Evolutionary conservation across 768 basidiomycete species (phyloP).

Genomic region (Lactarius akahatsu): DNA sequence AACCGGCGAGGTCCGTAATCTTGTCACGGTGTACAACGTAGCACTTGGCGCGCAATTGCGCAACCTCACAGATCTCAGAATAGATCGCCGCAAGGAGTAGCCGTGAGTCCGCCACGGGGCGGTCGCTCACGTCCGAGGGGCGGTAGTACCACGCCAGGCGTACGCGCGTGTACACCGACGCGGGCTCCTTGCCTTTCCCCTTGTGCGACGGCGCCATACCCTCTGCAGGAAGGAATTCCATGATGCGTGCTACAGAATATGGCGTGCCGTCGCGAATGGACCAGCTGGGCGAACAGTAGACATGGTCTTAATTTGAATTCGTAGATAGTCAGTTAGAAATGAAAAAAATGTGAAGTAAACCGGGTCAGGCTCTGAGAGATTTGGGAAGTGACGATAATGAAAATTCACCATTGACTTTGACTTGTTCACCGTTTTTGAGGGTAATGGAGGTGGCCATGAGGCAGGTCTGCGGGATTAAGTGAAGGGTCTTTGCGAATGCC

Average conservation of each 20-base stretch:
- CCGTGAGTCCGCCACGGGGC: constrained; percentile 86
- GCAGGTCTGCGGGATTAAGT: constrained; percentile 28
- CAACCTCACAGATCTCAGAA: constrained; percentile 93
- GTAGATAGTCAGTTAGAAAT: constrained; percentile 16
- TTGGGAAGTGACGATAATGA: constrained; percentile 25
- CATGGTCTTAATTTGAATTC: constrained; percentile 67
- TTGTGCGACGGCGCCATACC: constrained; percentile 50
- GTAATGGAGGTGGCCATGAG: constrained; percentile 49
- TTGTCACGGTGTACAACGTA: constrained; percentile 94
- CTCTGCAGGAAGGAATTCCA: constrained; percentile 90
- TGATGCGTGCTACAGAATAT: constrained; percentile 93
- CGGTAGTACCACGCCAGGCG: constrained; percentile 97
- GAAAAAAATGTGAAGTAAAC: constrained; percentile 18
- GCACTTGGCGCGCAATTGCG: constrained; percentile 90
- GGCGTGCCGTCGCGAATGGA: constrained; percentile 90
- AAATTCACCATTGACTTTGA: constrained; percentile 81
- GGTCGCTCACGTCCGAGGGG: constrained; percentile 92
- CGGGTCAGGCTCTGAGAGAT: constrained; percentile 35
- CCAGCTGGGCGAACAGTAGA: constrained; percentile 95
- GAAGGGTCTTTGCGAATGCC: constrained; percentile 19
- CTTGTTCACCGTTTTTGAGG: constrained; percentile 80
- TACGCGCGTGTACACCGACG: constrained; percentile 69
- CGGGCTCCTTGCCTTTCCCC: constrained; percentile 63
- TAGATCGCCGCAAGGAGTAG: constrained; percentile 94
- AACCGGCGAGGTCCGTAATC: constrained; percentile 87